Base-by-base conservation (phyloP, 2,329 filamentous ascomycete genomes). In the Ascosphaera apis region DNA sequence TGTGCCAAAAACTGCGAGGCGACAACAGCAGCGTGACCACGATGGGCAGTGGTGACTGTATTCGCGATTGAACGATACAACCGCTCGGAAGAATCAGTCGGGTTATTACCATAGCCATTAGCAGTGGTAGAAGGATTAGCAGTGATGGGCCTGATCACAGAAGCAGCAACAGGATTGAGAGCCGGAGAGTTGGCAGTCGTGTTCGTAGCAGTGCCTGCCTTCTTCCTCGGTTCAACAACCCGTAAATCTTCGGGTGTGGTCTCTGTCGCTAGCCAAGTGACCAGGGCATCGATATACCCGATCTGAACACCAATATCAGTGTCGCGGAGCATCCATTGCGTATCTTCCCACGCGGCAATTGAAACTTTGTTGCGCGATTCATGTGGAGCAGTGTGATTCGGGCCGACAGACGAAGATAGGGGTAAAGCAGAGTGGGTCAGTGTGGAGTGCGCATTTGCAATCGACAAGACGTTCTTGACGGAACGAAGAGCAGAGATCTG, bases 321-420 rank as follows among this genome's bases (percentile, higher is more conserved):
- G 47, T 93, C 86, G 27, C 78, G 73, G 15, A 95, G 60, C 32
- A 95, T 68, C 80, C 82, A 92, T 41, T 93, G 82, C 0, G 84
- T 92, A n/a, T 81, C 82, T 53, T 95, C 84, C 88, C 88, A 98
- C 0, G 84, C 77, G 37, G 78, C 69, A 6, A 91, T 65, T 0
- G 79, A 74, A 1, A 91, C 79, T 30, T 65, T 70, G 50, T 76
- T 80, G 42, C 83, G 69, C 4, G 72, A 70, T 36, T 88, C 67
- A 19, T 69, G 69, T 36, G 62, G 65, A 11, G 21, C 6, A 25
- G 11, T 25, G 21, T 11, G 6, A 25, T 5, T 11, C 6, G 21
- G 21, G 11, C 21, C 21, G 21, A 25, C 21, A 11, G 21, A 25
- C 21, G 21, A 11, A 25, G 21, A 25, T 28, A 13, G 8, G 13